A percentile compares a stretch with the other conserved stretches of the same genome.
Conservation (phyloP, 805 yeast species). For the Starmerella cellae region DNA sequence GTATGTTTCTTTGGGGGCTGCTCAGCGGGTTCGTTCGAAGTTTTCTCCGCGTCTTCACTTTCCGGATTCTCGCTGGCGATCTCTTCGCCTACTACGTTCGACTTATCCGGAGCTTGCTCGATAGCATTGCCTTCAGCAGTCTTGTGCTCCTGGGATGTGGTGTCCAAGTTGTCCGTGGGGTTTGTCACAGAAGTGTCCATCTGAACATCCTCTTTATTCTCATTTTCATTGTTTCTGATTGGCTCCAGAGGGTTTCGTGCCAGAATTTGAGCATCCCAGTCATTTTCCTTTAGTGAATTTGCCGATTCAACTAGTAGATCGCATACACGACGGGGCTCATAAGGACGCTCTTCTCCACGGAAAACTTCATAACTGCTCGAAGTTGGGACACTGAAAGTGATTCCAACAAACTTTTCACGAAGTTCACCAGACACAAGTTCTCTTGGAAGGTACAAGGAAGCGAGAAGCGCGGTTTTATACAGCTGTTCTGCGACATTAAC, state of each 20-base stretch:
- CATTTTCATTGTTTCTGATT: not conserved
- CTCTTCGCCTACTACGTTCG: not conserved
- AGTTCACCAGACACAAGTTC: conserved; percentile 5
- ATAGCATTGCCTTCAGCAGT: not conserved
- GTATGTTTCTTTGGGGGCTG: conserved; percentile 13
- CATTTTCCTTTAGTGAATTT: conserved; percentile 8
- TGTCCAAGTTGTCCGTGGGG: not conserved
- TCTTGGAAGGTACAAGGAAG: conserved; percentile 15
- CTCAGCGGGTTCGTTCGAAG: not conserved
- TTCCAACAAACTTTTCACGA: conserved; percentile 2
- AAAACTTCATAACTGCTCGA: conserved; percentile 3
- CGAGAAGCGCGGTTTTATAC: conserved; percentile 14
- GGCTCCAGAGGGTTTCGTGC: conserved; percentile 11
- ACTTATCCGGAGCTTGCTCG: not conserved
- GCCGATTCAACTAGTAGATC: conserved; percentile 18
- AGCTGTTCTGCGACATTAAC: conserved; percentile 23
- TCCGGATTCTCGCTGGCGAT: not conserved
- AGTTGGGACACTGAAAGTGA: not conserved
- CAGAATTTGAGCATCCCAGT: conserved; percentile 22
- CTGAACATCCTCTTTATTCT: not conserved
- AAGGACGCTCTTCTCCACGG: conserved; percentile 22
- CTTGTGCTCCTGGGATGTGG: not conserved
- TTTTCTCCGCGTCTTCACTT: not conserved
- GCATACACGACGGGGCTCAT: conserved; percentile 26
- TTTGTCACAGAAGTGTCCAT: not conserved